Conservation (phyloP, 345 rosid genomes). For the Citrus hindsii region DNA sequence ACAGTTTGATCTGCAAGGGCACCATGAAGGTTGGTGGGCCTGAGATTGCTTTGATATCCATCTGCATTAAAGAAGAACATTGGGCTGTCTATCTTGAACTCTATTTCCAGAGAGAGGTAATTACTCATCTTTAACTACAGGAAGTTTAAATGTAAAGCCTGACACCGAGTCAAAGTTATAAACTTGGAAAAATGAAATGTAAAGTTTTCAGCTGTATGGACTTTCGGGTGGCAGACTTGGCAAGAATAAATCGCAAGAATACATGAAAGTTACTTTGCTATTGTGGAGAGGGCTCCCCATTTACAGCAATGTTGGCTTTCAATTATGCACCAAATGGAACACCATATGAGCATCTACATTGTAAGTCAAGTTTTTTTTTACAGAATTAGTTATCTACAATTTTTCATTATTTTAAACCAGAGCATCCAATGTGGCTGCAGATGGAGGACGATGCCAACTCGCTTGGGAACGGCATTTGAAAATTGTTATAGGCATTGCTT, state of each 20-base stretch:
- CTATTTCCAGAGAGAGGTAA: slow-evolving; percentile 90
- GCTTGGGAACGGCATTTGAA: slow-evolving; percentile 85
- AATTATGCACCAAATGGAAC: slow-evolving; percentile 39
- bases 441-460: slow-evolving; percentile 71
- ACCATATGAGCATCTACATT: slow-evolving; percentile 84
- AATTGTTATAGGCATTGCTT: slow-evolving; percentile 71
- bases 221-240: slow-evolving; percentile 29
- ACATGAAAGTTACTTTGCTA: slow-evolving; percentile 80
- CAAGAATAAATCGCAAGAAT: slow-evolving; percentile 80
- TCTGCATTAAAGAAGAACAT: no score
- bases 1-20: no score
- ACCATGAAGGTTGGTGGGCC: no score
- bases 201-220: slow-evolving; percentile 25
- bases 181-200: slow-evolving; percentile 2
- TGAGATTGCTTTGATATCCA: no score
- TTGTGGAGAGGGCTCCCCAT: slow-evolving; percentile 74
- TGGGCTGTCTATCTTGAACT: slow-evolving; percentile 74
- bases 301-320: slow-evolving; percentile 24
- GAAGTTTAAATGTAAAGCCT: background rate
- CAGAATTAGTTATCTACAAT: background rate
- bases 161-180: background rate
- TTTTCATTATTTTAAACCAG: slow-evolving; percentile 9
- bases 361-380: slow-evolving; percentile 43
- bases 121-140: background rate
- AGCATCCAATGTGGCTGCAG: slow-evolving; percentile 36